phyloP scores from a whole-genome alignment of 2,329 filamentous ascomycete genomes.

The Xylariales sp. region DNA sequence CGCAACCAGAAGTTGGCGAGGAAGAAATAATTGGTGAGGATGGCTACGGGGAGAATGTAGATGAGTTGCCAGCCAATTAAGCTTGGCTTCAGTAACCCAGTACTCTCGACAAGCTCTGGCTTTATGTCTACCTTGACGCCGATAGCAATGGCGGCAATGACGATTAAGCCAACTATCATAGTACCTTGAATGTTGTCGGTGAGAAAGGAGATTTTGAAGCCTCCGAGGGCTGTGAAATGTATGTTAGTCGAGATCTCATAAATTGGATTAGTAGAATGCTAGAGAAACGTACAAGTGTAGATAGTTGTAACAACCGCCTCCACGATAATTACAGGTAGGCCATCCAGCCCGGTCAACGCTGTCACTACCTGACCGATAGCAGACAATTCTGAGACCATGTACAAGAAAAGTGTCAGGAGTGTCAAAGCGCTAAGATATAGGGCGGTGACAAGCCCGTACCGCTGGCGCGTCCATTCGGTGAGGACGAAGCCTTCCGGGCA shows the following conservation, averaged over 20 bases:
- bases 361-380: conserved; percentile 83
- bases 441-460: conserved; percentile 76
- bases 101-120: conserved; percentile 73
- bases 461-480: conserved; percentile 84
- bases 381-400: conserved; percentile 88
- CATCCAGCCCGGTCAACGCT: conserved; percentile 78
- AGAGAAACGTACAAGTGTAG: conserved; percentile 74
- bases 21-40: conserved; percentile 89
- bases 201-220: conserved; percentile 85
- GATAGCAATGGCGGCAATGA: conserved; percentile 82
- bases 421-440: conserved; percentile 83
- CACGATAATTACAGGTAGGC: conserved; percentile 80
- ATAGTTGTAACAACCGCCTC: conserved; percentile 82
- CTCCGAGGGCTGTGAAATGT: conserved; percentile 72
- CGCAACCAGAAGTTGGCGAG: conserved; percentile 86
- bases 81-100: conserved; percentile 74
- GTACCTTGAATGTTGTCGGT: conserved; percentile 84
- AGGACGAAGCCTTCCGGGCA: conserved; percentile 87
- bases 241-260: conserved; percentile 32
- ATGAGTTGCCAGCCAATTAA: conserved; percentile 86
- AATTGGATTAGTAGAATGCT: neutral
- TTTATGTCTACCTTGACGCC: conserved; percentile 80
- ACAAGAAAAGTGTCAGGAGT: conserved; percentile 83
- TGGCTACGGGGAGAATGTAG: conserved; percentile 84
- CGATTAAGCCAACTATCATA: conserved; percentile 80